A percentile compares a stretch with the other conserved stretches of the same genome.
phyloP scores from a whole-genome alignment of 2,329 filamentous ascomycete species.

The Fusarium verrucosum region DNA sequence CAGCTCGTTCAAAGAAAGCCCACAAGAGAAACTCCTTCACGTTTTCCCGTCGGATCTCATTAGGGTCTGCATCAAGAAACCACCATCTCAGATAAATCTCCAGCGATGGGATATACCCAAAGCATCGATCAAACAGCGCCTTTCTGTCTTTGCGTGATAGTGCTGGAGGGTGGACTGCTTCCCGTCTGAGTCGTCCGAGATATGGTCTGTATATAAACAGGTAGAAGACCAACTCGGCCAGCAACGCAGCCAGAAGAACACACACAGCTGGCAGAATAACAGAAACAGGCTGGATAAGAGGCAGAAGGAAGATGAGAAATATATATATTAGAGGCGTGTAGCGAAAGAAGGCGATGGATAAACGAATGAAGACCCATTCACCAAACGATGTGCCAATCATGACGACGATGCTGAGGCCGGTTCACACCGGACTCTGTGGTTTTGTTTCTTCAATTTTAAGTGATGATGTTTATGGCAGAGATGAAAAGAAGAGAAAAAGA shows the following conservation, averaged over 20 bases:
- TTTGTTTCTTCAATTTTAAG: background rate
- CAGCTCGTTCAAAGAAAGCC: constrained; percentile 68
- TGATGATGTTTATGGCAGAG: background rate
- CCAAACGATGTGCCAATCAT: constrained; percentile 52
- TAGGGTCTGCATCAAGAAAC: constrained; percentile 68
- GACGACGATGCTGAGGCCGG: constrained; percentile 5
- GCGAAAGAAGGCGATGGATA: constrained; percentile 55
- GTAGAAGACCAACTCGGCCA: constrained; percentile 56
- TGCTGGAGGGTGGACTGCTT: constrained; percentile 54
- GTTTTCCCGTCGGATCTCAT: constrained; percentile 73
- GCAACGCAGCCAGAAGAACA: constrained; percentile 45
- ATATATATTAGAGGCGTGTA: constrained; percentile 56
- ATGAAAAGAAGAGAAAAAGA: background rate
- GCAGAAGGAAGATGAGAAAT: constrained; percentile 42
- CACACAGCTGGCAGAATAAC: constrained; percentile 22
- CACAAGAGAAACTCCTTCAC: constrained; percentile 72
- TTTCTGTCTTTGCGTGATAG: constrained; percentile 59
- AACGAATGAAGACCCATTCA: constrained; percentile 58
- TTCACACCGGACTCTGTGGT: background rate
- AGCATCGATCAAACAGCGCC: constrained; percentile 65
- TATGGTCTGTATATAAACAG: constrained; percentile 56
- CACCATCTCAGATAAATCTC: constrained; percentile 69
- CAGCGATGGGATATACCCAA: constrained; percentile 62
- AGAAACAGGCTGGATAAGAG: constrained; percentile 30
- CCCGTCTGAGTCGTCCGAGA: constrained; percentile 49